phyloP scores from a whole-genome alignment of 202 grass and related monocot genomes.

The Bolboschoenoplectus hybrid region DNA sequence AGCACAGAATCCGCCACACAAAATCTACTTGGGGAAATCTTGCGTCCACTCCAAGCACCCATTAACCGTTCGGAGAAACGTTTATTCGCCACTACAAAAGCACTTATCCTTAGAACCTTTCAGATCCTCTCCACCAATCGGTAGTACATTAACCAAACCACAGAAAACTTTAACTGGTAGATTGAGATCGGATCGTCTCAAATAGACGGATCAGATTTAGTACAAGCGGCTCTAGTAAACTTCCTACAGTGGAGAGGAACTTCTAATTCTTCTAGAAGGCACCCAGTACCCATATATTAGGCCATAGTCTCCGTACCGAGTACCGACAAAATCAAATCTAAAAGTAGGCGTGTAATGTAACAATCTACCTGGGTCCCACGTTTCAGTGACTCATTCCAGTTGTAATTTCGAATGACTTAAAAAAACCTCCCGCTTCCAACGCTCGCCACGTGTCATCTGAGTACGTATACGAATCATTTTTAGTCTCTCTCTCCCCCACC shows the following conservation, averaged over 20 bases:
- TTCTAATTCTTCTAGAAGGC: background rate
- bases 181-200: background rate
- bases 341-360: background rate
- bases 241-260: background rate
- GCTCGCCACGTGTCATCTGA: slow-evolving; percentile 11
- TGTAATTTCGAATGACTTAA: slow-evolving; percentile 15
- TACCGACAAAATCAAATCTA: slow-evolving; percentile 24
- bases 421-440: slow-evolving; percentile 7
- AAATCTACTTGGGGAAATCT: background rate
- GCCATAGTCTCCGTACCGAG: background rate
- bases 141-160: background rate
- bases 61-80: background rate
- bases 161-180: background rate
- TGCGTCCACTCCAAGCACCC: background rate
- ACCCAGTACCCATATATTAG: background rate
- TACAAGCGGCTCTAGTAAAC: background rate
- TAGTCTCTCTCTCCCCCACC: background rate
- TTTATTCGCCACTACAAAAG: background rate
- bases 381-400: slow-evolving; percentile 29
- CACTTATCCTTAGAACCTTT: background rate
- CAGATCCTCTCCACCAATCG: background rate
- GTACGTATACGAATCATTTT: background rate
- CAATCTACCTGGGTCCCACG: slow-evolving; percentile 16
- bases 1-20: background rate
- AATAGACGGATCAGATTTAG: background rate